Conservation (phyloP, 2,329 filamentous ascomycete genomes). For the Arthrobotrys megalospora region DNA sequence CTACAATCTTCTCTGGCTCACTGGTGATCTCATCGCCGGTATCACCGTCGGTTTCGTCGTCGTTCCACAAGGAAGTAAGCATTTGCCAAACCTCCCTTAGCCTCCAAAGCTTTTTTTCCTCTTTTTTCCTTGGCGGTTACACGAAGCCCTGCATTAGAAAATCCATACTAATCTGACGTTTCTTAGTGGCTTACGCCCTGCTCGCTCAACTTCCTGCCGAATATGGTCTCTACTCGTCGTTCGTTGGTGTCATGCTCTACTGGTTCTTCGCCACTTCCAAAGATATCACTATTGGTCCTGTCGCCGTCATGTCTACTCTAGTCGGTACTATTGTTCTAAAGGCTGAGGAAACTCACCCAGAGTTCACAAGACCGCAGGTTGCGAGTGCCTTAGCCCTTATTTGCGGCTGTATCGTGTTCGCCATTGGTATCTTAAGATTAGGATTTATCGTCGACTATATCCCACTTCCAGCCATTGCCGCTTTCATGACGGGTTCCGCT, state of each 20-base stretch:
- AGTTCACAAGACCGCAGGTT: conserved; percentile 76
- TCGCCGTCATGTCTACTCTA: conserved; percentile 94
- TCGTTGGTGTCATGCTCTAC: conserved; percentile 94
- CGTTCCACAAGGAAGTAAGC: conserved; percentile 84
- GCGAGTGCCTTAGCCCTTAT: conserved; percentile 85
- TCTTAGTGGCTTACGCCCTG: conserved; percentile 83
- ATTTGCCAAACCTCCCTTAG: conserved; percentile 7
- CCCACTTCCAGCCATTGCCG: conserved; percentile 87
- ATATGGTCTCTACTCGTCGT: conserved; percentile 93
- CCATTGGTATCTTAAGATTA: conserved; percentile 82
- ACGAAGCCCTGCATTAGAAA: background rate
- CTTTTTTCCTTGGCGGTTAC: background rate
- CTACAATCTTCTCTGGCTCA: conserved; percentile 91
- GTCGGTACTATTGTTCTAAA: conserved; percentile 84
- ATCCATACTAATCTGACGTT: conserved; percentile 1
- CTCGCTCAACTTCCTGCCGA: conserved; percentile 84
- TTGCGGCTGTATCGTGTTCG: conserved; percentile 81
- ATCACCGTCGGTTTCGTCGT: conserved; percentile 83
- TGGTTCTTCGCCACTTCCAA: conserved; percentile 99
- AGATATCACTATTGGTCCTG: conserved; percentile 96
- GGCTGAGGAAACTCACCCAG: conserved; percentile 72
- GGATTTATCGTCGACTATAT: conserved; percentile 96
- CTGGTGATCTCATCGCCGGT: conserved; percentile 90
- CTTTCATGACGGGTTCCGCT: conserved; percentile 97
- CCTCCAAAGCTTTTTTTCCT: background rate